Evolutionary conservation across 805 yeast species (phyloP).

Genomic region (Saccharomycopsis schoenii): DNA sequence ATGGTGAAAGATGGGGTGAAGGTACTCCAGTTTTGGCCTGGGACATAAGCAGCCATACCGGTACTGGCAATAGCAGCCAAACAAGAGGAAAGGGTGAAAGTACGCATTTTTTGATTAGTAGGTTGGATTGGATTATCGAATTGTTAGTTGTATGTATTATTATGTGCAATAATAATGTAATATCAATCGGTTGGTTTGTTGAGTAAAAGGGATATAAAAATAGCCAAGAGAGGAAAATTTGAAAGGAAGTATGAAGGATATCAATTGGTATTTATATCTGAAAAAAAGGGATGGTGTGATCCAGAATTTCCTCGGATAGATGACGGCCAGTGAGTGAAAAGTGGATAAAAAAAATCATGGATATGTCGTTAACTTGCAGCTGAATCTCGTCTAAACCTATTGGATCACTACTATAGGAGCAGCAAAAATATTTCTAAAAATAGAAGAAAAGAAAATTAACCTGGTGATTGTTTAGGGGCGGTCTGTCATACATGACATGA

Average conservation of each 20-base stretch:
- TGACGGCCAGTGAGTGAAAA: too few species aligned
- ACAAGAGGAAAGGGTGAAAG: conserved; percentile 27
- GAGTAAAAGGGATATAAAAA: not conserved
- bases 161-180: too few species aligned
- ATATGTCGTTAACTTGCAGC: not conserved
- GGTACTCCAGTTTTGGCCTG: conserved; percentile 32
- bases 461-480: not conserved
- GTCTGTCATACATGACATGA: not conserved
- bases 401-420: not conserved
- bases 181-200: too few species aligned
- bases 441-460: not conserved
- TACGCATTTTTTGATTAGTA: not conserved
- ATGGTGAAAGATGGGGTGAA: conserved; percentile 33
- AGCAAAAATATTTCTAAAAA: not conserved
- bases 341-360: not conserved
- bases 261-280: not conserved
- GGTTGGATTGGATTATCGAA: too few species aligned
- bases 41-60: conserved; percentile 53
- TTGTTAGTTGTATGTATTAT: too few species aligned
- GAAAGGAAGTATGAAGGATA: conserved; percentile 15
- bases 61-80: conserved; percentile 33
- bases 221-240: not conserved
- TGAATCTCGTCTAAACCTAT: not conserved
- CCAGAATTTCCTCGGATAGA: too few species aligned
- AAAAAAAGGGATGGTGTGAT: not conserved